Base-by-base conservation (phyloP, 208 protist species). In the Vickermania ingenoplastis region DNA sequence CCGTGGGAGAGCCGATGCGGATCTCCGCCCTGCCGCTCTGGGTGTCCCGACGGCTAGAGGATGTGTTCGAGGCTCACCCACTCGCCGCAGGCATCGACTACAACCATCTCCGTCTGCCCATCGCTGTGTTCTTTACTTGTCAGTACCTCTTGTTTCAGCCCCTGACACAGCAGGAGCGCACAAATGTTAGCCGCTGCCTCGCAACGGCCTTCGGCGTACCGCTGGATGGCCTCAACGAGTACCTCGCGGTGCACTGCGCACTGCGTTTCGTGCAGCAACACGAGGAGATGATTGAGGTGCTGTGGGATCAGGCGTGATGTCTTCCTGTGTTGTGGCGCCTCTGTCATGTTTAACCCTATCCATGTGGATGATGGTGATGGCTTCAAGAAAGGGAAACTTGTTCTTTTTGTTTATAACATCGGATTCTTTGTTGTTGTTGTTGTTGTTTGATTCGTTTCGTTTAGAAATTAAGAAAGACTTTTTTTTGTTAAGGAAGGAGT, bases 191-290 rank as follows among this genome's bases (percentile, higher is more conserved):
- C 59, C 28, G 48, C 2, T 63, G 70, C 3, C 50, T 76, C 31
- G 59, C 41, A 24, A 76, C 25, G 11, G 65, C 56, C 1, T 76
- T 76, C 67, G 70, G 70, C 2, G 60, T 76, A 7, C 65, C 70
- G 36, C 53, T 52, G 14, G 28, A 64, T 4, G 61, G 61, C 48
- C 41, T 72, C 2, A 26, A 66, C 14, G 65, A 68, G 26, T 51
- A 65, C 49, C 61, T 76, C 25, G 70, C 70, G 0, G 70, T 71
- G 41, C 65, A 59, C 0, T 76, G 70, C 63, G 59, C 59, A 14
- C 13, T 71, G 49, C 63, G 69, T 29, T 50, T 68, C 48, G 58
- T 75, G 54, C 69, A 66, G 41, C 69, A 75, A 25, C 50, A 54
- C 50, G 21, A 17, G 50, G 50, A 54, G 50, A 11, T 54, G 21